Evolutionary conservation across 495 filamentous ascomycete genomes (phyloP).

Genomic region (Immersiella caudata): DNA sequence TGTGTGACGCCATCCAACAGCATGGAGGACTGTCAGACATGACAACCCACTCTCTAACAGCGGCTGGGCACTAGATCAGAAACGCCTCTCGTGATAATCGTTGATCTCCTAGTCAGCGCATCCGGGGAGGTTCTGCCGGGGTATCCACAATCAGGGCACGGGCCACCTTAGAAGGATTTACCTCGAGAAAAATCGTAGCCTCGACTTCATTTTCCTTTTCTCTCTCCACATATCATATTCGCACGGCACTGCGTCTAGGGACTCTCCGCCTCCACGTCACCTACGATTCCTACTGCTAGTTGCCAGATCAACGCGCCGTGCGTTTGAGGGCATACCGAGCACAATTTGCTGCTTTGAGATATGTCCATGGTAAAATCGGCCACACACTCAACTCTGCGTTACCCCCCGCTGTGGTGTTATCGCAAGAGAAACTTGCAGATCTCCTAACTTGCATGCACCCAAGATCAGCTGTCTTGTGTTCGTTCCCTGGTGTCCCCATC

Average conservation of each 20-base stretch:
- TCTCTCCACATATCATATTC: slow-evolving; percentile 27
- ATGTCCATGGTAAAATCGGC: slow-evolving; percentile 41
- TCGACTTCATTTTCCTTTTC: slow-evolving; percentile 11
- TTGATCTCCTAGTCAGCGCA: background rate
- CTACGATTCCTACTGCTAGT: slow-evolving; percentile 36
- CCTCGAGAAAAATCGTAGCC: slow-evolving; percentile 6
- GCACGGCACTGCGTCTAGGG: slow-evolving; percentile 38
- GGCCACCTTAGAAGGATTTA: background rate
- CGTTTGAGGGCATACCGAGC: slow-evolving; percentile 46
- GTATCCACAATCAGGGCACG: slow-evolving; percentile 2
- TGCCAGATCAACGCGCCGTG: slow-evolving; percentile 39
- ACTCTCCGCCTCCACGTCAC: slow-evolving; percentile 31
- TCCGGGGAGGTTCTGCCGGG: background rate
- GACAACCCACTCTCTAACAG: background rate
- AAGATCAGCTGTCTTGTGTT: background rate
- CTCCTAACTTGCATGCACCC: background rate
- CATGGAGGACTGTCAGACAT: background rate
- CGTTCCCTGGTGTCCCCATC: background rate
- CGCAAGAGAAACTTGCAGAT: no score
- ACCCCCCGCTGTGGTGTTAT: background rate
- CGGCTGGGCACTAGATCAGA: background rate
- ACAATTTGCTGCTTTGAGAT: slow-evolving; percentile 29
- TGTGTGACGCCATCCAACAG: background rate
- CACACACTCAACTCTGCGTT: slow-evolving; percentile 33
- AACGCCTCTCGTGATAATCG: background rate